Evolutionary conservation across 2,329 filamentous ascomycete genomes (phyloP).

Genomic region (Aureobasidium sp.): DNA sequence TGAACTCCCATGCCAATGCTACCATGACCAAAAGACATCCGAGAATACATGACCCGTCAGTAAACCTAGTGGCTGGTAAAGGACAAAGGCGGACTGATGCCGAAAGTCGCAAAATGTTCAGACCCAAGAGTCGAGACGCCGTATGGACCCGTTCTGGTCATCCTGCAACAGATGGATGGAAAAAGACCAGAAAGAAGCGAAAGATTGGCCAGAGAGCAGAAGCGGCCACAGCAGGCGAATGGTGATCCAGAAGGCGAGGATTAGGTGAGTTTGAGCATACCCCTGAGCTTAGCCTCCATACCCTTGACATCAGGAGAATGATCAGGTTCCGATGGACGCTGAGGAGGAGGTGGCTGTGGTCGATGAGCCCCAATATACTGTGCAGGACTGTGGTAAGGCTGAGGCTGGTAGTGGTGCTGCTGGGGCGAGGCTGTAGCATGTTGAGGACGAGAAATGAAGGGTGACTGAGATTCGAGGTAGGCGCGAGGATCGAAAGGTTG

Average conservation of each 20-base stretch:
- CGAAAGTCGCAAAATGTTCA: background rate
- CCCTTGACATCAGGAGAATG: constrained; percentile 26
- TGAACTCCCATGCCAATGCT: background rate
- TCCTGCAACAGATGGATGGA: background rate
- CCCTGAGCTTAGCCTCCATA: constrained; percentile 35
- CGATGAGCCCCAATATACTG: constrained; percentile 6
- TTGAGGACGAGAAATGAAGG: constrained; percentile 23
- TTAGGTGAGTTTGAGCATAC: constrained; percentile 31
- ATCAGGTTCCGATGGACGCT: constrained; percentile 7
- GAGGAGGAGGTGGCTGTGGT: constrained; percentile 12
- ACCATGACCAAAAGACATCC: background rate
- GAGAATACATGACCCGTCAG: background rate
- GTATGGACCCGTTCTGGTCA: background rate
- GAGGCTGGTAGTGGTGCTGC: constrained; percentile 17
- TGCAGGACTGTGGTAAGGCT: constrained; percentile 1
- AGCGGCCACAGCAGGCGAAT: background rate
- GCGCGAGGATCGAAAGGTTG: constrained; percentile 24
- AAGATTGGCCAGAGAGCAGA: too few relatives aligned
- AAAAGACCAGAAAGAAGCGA: background rate
- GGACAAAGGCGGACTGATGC: background rate
- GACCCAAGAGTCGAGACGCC: background rate
- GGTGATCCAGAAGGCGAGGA: background rate
- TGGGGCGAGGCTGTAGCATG: constrained; percentile 20
- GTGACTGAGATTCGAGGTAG: constrained; percentile 27
- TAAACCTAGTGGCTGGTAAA: background rate